Base-by-base conservation (phyloP, 768 basidiomycete genomes). In the Phylloporus scabripes region DNA sequence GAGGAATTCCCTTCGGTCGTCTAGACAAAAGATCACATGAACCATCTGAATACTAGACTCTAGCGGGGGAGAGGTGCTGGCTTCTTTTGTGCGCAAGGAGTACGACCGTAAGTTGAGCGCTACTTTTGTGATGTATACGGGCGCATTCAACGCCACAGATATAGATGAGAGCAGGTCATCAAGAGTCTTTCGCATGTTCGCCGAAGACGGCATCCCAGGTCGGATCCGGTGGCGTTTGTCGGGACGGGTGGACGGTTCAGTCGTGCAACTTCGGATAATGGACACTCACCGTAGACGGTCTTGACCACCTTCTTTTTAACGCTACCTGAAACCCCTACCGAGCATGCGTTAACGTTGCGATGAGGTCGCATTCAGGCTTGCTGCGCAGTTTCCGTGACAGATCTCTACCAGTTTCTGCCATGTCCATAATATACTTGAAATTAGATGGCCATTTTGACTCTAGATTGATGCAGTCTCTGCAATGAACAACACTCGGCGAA, bases 401-500 rank as follows among this genome's bases (percentile, higher is more conserved):
- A 26, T 82, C 77, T n/a, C 77, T 63, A 1, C 83, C 89, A 0
- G 80, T 79, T 47, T 87, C 73, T 23, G 71, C 71, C 89, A 94
- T 92, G 42, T 86, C 79, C 48, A 70, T n/a, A n/a, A n/a, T 77
- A 66, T 87, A 88, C 52, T 79, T 66, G 66, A 94, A 96, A 47
- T 79, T 79, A 1, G 79, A 45, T 1, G 92, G 92, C 91, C 92
- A 95, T 7, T 90, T 81, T 0, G 90, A 71, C 8, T 95, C 81
- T 1, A 92, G 93, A 20, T 74, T 75, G 44, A 95, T 92, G 92
- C 92, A 94, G 60, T 88, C 87, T 62, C 90, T 93, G n/a, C 7
- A 56, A 26, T 28, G 34, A 33, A 12, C 21, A 42, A n/a, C n/a
- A n/a, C n/a, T n/a, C n/a, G n/a, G n/a, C n/a, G 21, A 28, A 23